Conservation (phyloP, 1,284 basidiomycete species). For the Pseudozyma hubeiensis region DNA sequence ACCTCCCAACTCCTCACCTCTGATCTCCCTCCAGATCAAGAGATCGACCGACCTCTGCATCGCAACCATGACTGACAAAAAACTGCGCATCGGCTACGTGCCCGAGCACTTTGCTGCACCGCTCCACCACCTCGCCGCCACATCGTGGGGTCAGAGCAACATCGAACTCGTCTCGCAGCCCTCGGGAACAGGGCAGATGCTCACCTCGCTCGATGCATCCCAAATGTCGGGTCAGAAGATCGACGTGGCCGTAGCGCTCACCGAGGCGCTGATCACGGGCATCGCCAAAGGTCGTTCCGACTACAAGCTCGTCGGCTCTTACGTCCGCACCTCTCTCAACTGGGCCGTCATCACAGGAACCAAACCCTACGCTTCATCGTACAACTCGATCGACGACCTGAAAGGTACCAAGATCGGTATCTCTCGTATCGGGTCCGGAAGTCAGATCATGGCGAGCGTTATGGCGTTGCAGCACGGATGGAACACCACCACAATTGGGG, state of each 20-base stretch:
- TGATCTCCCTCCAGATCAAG: neutral
- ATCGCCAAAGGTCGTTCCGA: slow-evolving; percentile 83
- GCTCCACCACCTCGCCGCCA: slow-evolving; percentile 54
- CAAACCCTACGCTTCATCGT: slow-evolving; percentile 72
- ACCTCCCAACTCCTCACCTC: neutral
- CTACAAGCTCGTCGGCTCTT: slow-evolving; percentile 92
- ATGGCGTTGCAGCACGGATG: slow-evolving; percentile 80
- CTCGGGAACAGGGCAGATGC: slow-evolving; percentile 66
- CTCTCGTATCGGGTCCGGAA: slow-evolving; percentile 86
- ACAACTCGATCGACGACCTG: slow-evolving; percentile 80
- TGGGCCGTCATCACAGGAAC: slow-evolving; percentile 87
- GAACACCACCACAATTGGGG: slow-evolving; percentile 29
- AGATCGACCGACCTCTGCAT: too few species aligned
- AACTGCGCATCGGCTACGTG: slow-evolving; percentile 61
- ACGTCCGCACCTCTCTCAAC: slow-evolving; percentile 74
- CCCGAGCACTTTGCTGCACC: slow-evolving; percentile 66
- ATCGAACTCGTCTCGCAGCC: slow-evolving; percentile 61
- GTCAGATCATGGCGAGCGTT: slow-evolving; percentile 93
- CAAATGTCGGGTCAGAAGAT: slow-evolving; percentile 53
- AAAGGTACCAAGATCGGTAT: slow-evolving; percentile 87
- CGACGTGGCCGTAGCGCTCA: slow-evolving; percentile 79
- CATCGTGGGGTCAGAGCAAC: slow-evolving; percentile 59
- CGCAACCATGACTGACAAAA: slow-evolving; percentile 16
- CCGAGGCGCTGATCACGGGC: slow-evolving; percentile 91
- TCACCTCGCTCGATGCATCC: slow-evolving; percentile 54